These are phyloP conservation scores for Incumbomyces delicatus DNA, from an alignment of 2,329 filamentous ascomycete species.

Conservation along the genomic window DNA sequence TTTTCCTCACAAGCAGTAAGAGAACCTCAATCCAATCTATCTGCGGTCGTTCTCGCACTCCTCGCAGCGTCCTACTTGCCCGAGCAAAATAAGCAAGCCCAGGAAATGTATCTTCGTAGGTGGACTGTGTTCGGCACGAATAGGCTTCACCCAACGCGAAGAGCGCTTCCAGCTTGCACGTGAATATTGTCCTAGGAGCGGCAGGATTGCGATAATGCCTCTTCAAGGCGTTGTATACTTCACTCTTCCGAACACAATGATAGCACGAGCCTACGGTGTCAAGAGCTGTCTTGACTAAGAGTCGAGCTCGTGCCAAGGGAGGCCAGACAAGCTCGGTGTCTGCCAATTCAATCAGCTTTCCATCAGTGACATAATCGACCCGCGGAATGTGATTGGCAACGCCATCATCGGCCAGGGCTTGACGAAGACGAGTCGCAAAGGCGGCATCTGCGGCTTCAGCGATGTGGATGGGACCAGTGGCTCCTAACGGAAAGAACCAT, in stretches of 20 bases:
- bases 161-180: slow-evolving; percentile 37
- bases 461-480: slow-evolving; percentile 27
- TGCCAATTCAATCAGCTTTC: slow-evolving; percentile 19
- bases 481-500: slow-evolving; percentile 21
- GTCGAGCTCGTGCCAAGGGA: slow-evolving; percentile 27
- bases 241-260: slow-evolving; percentile 30
- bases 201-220: slow-evolving; percentile 27
- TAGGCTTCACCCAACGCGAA: slow-evolving; percentile 40
- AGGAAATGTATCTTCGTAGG: slow-evolving; percentile 29
- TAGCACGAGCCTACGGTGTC: slow-evolving; percentile 29
- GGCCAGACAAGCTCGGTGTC: slow-evolving; percentile 27
- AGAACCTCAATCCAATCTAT: slow-evolving; percentile 37
- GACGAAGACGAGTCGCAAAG: slow-evolving; percentile 31
- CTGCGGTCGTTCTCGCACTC: slow-evolving; percentile 35
- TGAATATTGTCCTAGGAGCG: slow-evolving; percentile 25
- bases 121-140: slow-evolving; percentile 29
- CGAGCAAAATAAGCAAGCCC: slow-evolving; percentile 37
- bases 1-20: slow-evolving; percentile 27
- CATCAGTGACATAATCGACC: neutral
- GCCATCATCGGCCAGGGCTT: slow-evolving; percentile 27
- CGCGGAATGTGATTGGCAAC: slow-evolving; percentile 25
- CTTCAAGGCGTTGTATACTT: slow-evolving; percentile 30
- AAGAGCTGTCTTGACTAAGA: slow-evolving; percentile 29
- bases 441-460: slow-evolving; percentile 32
- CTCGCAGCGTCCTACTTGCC: slow-evolving; percentile 32